Evolutionary conservation across 768 basidiomycete species (phyloP).

Genomic region (Rhizopogon salebrosus): DNA sequence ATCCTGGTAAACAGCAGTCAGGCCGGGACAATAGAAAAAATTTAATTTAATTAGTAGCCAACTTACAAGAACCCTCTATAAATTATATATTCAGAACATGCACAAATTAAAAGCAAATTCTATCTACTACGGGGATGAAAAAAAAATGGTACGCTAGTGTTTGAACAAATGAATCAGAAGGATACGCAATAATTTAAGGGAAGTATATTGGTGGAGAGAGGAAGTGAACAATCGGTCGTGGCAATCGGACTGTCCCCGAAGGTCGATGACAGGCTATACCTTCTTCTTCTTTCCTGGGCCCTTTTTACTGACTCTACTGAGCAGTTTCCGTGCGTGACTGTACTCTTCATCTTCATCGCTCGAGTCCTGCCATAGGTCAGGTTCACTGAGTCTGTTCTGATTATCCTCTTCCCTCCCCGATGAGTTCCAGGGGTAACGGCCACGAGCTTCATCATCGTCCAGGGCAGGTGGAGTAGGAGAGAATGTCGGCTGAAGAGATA

Average conservation of each 20-base stretch:
- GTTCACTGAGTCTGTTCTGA: slow-evolving; percentile 7
- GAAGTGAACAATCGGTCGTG: background rate
- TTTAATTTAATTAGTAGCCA: no score
- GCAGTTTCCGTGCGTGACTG: slow-evolving; percentile 46
- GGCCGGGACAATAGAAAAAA: no score
- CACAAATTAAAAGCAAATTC: background rate
- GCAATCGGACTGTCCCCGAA: background rate
- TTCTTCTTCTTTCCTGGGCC: slow-evolving; percentile 23
- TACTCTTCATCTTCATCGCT: slow-evolving; percentile 74
- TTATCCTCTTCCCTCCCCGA: background rate
- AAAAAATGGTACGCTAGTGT: background rate
- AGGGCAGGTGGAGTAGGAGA: slow-evolving; percentile 65
- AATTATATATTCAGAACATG: background rate
- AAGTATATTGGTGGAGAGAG: background rate
- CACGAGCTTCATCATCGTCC: slow-evolving; percentile 28
- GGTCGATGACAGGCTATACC: background rate
- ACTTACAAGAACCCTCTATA: no score
- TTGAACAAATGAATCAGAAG: background rate
- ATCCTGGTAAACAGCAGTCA: slow-evolving; percentile 52
- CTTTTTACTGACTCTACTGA: slow-evolving; percentile 42
- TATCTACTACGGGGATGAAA: background rate
- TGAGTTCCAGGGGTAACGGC: slow-evolving; percentile 8
- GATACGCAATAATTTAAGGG: background rate
- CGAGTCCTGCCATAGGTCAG: slow-evolving; percentile 68
- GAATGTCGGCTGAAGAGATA: slow-evolving; percentile 73